Base-by-base conservation (phyloP, 108 stramenopile genomes). In the Cyclostephanos tholiformis region DNA sequence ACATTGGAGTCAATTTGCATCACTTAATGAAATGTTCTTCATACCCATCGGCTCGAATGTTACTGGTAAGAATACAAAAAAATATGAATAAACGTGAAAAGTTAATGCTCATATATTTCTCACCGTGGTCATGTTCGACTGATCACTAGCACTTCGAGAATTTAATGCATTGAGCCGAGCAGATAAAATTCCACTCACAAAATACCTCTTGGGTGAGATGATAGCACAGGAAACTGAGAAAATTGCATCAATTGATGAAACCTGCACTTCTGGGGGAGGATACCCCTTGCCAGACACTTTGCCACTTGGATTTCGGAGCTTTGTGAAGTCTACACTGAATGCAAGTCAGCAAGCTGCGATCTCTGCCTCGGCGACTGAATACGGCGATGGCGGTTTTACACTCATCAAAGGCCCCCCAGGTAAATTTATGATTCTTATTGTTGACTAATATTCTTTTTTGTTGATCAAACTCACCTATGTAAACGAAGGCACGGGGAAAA, bases 401-500 rank as follows among this genome's bases (percentile, higher is more conserved):
- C 71, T 93, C 20, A 77, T 93, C 17, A 89, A 93, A 76, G 92
- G 91, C 5, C 84, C 77, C 5, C 80, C 80, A 19, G 82, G 82
- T 44, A 77, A 51, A 44, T 38, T 62, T 30, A 30, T 13, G 58
- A 17, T 27, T 25, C 32, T 58, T 32, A 5, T n/a, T 8, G 16
- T 17, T 2, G 29, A 5, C 8, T 14, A 6, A 39, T 0, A n/a
- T 30, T 60, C 14, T 19, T 39, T 60, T 5, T 20, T 30, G 35
- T 17, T 35, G 14, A 38, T 36, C 59, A 38, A 38, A 60, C 7
- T 60, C 9, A 1, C 36, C 29, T 35, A 20, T 29, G 13, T 53
- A 32, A 9, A 67, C 75, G 78, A 76, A 39, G 86, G 91, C 1
- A 91, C 88, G 14, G 82, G 93, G 14, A 92, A 96, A 78, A 89